Evolutionary conservation across 2,329 filamentous ascomycete species (phyloP).

Genomic region (Pseudogymnoascus pannorum): DNA sequence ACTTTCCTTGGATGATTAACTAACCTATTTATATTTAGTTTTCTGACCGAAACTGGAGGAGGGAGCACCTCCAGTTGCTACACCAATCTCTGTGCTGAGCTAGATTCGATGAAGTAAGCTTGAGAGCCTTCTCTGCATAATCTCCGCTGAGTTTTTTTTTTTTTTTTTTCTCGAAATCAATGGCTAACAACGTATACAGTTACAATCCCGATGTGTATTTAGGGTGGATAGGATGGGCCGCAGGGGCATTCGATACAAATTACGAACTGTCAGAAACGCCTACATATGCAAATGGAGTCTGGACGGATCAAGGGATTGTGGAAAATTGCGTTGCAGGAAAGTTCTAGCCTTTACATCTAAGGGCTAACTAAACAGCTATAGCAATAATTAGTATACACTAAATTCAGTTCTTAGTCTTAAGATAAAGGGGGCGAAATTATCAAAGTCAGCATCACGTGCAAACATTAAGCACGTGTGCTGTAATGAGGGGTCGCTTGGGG

Average conservation of each 20-base stretch:
- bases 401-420: no score
- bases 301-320: slow-evolving; percentile 16
- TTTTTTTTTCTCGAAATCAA: background rate
- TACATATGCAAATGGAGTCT: slow-evolving; percentile 19
- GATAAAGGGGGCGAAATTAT: no score
- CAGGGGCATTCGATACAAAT: slow-evolving; percentile 27
- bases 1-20: background rate
- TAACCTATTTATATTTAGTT: slow-evolving; percentile 7
- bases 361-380: no score
- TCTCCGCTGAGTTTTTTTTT: background rate
- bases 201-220: slow-evolving; percentile 25
- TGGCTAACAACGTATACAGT: slow-evolving; percentile 12
- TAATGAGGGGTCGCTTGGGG: no score
- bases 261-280: slow-evolving; percentile 22
- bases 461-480: no score
- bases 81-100: background rate
- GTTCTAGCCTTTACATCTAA: background rate
- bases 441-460: no score
- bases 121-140: background rate
- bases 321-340: background rate
- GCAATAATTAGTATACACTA: no score
- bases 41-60: slow-evolving; percentile 42
- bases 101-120: background rate
- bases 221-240: slow-evolving; percentile 31
- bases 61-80: slow-evolving; percentile 13